Evolutionary conservation across 148 eudicot species (phyloP).

Genomic region (Agrostemma githago): DNA sequence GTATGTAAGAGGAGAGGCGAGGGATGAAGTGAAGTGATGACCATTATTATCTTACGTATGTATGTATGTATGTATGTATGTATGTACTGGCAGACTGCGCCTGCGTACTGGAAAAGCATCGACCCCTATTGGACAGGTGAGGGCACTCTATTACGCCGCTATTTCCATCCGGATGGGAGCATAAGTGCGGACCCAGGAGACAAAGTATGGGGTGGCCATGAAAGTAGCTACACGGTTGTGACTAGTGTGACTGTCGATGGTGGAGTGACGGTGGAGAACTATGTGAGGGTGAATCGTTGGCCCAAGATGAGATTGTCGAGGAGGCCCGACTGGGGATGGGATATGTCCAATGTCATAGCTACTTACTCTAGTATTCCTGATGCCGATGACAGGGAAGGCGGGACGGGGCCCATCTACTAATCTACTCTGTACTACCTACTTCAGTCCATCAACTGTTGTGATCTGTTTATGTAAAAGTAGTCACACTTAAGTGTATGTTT

Average conservation of each 20-base stretch:
- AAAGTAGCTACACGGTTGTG: constrained; percentile 58
- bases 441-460: not conserved
- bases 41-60: not conserved
- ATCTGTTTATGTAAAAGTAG: too few relatives aligned
- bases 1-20: too few relatives aligned
- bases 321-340: constrained; percentile 87
- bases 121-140: constrained; percentile 71
- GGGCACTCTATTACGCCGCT: constrained; percentile 53
- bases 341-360: constrained; percentile 50
- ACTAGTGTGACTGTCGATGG: constrained; percentile 41
- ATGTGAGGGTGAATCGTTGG: constrained; percentile 87
- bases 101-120: constrained; percentile 65
- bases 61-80: too few relatives aligned
- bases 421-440: not conserved
- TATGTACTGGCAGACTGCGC: constrained; percentile 49
- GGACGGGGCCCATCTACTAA: constrained; percentile 56
- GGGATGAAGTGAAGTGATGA: too few relatives aligned
- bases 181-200: constrained; percentile 65
- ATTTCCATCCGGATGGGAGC: constrained; percentile 82
- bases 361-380: constrained; percentile 68
- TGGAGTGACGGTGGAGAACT: constrained; percentile 62
- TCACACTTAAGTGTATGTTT: too few relatives aligned
- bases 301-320: constrained; percentile 51
- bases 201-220: constrained; percentile 93
- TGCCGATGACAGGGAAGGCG: constrained; percentile 51